Base-by-base conservation (phyloP, 2,329 filamentous ascomycete species). In the Colletotrichum trifolii region DNA sequence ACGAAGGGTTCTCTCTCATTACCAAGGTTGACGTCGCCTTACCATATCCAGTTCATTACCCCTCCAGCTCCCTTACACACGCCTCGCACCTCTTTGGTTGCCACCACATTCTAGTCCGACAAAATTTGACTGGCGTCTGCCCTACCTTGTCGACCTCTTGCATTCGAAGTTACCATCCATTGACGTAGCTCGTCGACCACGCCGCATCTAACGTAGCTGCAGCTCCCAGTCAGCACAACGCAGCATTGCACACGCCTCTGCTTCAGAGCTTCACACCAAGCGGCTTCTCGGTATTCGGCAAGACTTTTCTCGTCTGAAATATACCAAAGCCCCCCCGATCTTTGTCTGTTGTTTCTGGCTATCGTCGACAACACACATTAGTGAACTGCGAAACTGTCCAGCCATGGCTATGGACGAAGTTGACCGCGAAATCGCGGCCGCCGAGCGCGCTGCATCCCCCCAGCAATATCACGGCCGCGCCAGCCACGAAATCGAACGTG, bases 401-500 rank as follows among this genome's bases (percentile, higher is more conserved):
- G 71, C 25, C 69, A 80, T 81, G 77, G 64, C 72, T 11, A 81
- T 85, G 77, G 80, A 88, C 73, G 78, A 80, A 66, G 78, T 86
- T 70, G 87, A 90, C 73, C 79, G 79, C 64, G 81, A 85, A 67
- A 75, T 90, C 71, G 74, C 79, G 67, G 78, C 76, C 39, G 84
- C 85, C 46, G 88, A 91, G 76, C 77, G 75, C 64, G 84, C 85
- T 69, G 87, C 87, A 52, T 82, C 79, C 46, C 81, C 80, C 13
- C 72, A 72, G 34, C 74, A 67, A 62, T 76, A 80, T 65, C 74
- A 73, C 13, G 74, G 68, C 53, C 81, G 82, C 60, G 72, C 78
- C 39, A 86, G 81, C 72, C 73, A 82, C 70, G 84, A 85, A 78
- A 86, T 91, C 67, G 87, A 89, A 71, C 85, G 88, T 40, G 85